Evolutionary conservation across 75 land plant species (phyloP), one percentile per base, ranked within the genome.

Genomic region (Larix kaempferi): DNA sequence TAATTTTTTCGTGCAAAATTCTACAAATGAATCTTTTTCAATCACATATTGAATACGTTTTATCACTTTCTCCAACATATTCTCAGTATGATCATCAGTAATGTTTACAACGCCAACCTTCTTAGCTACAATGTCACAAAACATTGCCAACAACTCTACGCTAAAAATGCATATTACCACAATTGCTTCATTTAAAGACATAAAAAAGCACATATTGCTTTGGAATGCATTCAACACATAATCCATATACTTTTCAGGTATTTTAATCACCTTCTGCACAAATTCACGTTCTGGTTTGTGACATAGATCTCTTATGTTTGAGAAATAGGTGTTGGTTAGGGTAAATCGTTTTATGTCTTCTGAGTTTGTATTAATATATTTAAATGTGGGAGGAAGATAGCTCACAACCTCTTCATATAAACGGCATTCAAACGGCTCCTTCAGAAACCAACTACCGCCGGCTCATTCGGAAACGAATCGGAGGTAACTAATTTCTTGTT

Each of bases 111-210:
- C 89, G 33, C 98, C 95, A 59, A 94, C 98, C 77, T 93, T 93
- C 81, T 95, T 93, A 33, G 91, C 83, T 15, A 93, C 81, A 80
- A 88, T 94, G 80, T 94, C 97, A 81, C 93, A 91, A 58, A 92
- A 96, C 12, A 93, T 88, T 6, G 94, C 96, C 2, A 93, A 77
- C 10, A 96, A 86, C 78, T 96, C 99, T 58, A 93, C 91, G 88
- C 89, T 91, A 4, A 16, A 3, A 83, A 89, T 93, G 86, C 94
- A 90, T 78, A 96, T 88, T 2, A 92, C 88, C 81, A 90, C 94
- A 85, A 93, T 93, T 29, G 94, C 99, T 71, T 90, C 96, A 64
- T 87, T 91, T 12, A 93, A 81, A 15, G 96, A 91, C 94, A 91
- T 91, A 79, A 89, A 90, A 59, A 96, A 93, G 61, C 87, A 88